Percentiles rank a stretch among this genome's conserved stretches.
These are phyloP conservation scores for Larix kaempferi DNA, from an alignment of 75 land plant species.

Conservation along the genomic window DNA sequence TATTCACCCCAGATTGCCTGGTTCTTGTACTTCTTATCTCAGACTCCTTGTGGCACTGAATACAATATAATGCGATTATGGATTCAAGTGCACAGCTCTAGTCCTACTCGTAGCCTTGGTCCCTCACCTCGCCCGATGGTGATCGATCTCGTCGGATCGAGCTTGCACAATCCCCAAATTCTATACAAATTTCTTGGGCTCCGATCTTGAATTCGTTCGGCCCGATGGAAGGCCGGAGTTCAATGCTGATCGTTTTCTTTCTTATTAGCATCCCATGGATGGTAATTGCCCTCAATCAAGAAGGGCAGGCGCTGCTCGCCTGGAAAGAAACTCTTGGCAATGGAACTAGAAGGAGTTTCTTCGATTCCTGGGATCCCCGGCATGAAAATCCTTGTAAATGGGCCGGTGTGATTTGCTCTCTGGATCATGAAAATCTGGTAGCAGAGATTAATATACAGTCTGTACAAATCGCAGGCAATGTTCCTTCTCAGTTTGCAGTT, in stretches of 20 bases:
- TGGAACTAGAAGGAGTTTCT: no score
- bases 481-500: constrained; percentile 39
- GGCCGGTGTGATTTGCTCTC: constrained; percentile 55
- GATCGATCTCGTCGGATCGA: not conserved
- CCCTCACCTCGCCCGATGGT: constrained; percentile 11
- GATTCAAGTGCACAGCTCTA: no score
- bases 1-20: no score
- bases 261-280: not conserved
- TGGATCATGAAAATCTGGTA: constrained; percentile 49
- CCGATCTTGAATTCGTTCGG: not conserved
- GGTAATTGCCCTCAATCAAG: not conserved
- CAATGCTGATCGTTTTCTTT: not conserved
- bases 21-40: no score
- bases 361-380: constrained; percentile 9
- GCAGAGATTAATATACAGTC: constrained; percentile 39
- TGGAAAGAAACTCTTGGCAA: not conserved
- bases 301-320: not conserved
- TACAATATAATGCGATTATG: no score
- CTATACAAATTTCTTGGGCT: not conserved
- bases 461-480: constrained; percentile 23
- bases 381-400: constrained; percentile 71
- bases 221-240: constrained; percentile 12
- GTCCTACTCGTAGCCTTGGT: no score
- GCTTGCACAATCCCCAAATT: not conserved
- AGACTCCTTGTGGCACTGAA: no score